Conservation (phyloP, 129 eudicot genomes). For the Artemisia tridentata region DNA sequence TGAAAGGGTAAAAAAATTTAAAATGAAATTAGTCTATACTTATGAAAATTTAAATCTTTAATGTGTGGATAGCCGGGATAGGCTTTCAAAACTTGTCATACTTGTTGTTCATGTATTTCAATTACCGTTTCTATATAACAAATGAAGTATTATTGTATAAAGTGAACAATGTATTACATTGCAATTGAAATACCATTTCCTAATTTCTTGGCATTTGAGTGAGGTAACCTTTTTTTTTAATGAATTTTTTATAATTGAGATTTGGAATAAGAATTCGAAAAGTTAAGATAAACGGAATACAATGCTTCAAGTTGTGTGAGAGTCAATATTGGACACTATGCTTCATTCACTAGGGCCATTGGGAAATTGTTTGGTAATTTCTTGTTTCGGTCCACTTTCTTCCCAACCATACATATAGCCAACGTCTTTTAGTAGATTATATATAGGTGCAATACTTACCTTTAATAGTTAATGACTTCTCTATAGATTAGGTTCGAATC, state of each 20-base stretch:
- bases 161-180: not conserved
- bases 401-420: slow-evolving; percentile 1
- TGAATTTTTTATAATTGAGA: not conserved
- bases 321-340: slow-evolving; percentile 26
- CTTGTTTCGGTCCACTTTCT: slow-evolving; percentile 14
- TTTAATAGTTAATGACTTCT: no score
- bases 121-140: not conserved
- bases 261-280: slow-evolving; percentile 20
- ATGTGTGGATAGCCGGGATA: not conserved
- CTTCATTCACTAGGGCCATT: slow-evolving; percentile 14
- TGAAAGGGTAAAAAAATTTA: no score
- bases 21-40: no score
- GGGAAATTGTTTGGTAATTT: slow-evolving; percentile 31
- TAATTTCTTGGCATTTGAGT: not conserved
- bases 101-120: not conserved
- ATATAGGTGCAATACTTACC: no score
- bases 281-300: slow-evolving; percentile 8
- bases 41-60: not conserved
- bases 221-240: not conserved
- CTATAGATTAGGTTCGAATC: no score
- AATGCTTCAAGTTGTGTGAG: slow-evolving; percentile 15
- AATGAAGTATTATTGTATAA: not conserved
- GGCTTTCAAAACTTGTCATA: no score
- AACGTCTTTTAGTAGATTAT: no score
- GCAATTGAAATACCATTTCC: not conserved